Percentiles rank a stretch among this genome's conserved stretches.
Conservation (phyloP, 1,139 yeast species). For the Debaryomycetaceae sp. region DNA sequence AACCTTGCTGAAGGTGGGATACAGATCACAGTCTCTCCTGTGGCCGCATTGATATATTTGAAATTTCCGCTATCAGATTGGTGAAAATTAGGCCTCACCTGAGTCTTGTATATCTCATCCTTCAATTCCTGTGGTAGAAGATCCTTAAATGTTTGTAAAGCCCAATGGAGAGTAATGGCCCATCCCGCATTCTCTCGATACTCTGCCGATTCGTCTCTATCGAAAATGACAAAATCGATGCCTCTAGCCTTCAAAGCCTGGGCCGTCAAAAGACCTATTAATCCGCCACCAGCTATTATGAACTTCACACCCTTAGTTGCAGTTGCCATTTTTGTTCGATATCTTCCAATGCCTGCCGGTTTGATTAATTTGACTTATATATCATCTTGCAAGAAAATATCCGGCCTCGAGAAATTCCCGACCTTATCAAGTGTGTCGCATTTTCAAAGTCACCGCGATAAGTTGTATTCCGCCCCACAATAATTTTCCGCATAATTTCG, state of each 20-base stretch:
- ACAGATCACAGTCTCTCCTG: constrained; percentile 18
- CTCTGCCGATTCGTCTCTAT: constrained; percentile 18
- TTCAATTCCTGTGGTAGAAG: constrained; percentile 16
- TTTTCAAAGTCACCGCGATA: no score
- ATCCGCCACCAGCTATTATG: constrained; percentile 20
- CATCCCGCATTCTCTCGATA: constrained; percentile 22
- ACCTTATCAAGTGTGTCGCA: no score
- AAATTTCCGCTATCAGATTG: constrained; percentile 22
- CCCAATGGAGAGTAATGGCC: constrained; percentile 30
- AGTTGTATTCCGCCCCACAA: no score
- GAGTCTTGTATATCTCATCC: constrained; percentile 16
- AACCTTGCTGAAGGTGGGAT: constrained; percentile 25
- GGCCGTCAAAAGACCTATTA: constrained; percentile 21
- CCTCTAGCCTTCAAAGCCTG: constrained; percentile 18
- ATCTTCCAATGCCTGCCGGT: no score
- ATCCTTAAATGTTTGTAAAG: constrained; percentile 16
- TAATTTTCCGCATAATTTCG: no score
- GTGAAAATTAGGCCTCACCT: constrained; percentile 22
- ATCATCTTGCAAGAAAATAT: no score
- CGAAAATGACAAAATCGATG: constrained; percentile 19
- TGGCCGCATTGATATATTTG: constrained; percentile 21
- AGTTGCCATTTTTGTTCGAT: no score
- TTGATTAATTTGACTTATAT: no score
- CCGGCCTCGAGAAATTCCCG: no score
- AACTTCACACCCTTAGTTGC: constrained; percentile 4